Percentiles rank a stretch among this genome's conserved stretches.
Evolutionary conservation across 1,139 yeast species (phyloP).

Genomic region (Pichia sp.): DNA sequence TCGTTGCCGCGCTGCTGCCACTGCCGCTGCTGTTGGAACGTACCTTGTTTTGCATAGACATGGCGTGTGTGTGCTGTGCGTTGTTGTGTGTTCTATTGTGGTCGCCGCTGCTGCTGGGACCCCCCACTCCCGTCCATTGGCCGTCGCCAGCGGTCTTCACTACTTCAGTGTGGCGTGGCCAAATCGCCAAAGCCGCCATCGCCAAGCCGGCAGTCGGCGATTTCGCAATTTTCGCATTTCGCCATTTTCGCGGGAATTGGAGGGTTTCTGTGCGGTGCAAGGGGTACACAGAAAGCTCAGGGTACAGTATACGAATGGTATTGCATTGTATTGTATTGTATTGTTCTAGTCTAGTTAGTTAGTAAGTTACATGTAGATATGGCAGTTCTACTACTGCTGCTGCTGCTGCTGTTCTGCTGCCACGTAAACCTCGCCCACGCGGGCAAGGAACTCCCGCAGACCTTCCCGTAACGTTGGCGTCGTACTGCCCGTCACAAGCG

Average conservation of each 20-base stretch:
- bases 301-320: not conserved
- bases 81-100: not conserved
- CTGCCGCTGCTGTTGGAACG: conserved; percentile 3
- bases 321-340: too few relatives aligned
- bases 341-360: too few relatives aligned
- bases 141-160: not conserved
- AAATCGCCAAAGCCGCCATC: too few relatives aligned
- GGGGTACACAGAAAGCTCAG: too few relatives aligned
- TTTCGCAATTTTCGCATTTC: not conserved
- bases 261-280: too few relatives aligned
- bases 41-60: conserved; percentile 26
- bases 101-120: too few relatives aligned
- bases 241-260: too few relatives aligned
- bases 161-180: too few relatives aligned
- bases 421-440: conserved; percentile 66
- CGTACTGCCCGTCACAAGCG: conserved; percentile 61
- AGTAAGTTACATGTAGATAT: too few relatives aligned
- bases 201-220: too few relatives aligned
- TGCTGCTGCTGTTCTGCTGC: too few relatives aligned
- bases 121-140: not conserved
- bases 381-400: too few relatives aligned
- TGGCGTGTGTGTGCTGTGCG: conserved; percentile 7
- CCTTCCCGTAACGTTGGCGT: conserved; percentile 65
- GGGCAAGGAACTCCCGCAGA: conserved; percentile 53
- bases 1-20: not conserved